Base-by-base conservation (phyloP, 1,284 basidiomycete species). In the Nidula niveotomentosa region DNA sequence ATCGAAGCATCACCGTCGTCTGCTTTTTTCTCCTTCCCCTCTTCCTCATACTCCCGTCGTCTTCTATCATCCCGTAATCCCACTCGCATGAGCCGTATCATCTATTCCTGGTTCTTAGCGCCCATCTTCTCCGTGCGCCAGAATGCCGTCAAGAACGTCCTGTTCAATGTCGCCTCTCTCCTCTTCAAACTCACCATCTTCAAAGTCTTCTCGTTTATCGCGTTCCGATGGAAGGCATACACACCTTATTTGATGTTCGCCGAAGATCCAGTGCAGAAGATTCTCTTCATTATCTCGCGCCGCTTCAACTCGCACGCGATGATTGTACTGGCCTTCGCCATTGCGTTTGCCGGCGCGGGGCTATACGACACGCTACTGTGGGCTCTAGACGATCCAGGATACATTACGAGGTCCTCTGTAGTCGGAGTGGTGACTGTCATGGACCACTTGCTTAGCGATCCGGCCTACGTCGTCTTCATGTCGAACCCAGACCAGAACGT, bases 81-180 rank as follows among this genome's bases (percentile, higher is more conserved):
- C 30, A 6, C 5, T 30, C 30, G 30, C 30, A 30, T 30, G 30
- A 30, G 6, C 30, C 30, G 30, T 30, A 30, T 30, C 30, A 6
- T 30, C 30, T 30, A 41, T 41, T 41, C 45, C 13, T 47, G 15
- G n/a, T 57, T 62, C 50, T 30, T 53, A 15, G 36, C 15, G 36
- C 58, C 60, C 7, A 44, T 37, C 8, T 52, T 62, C 13, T 35
- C 59, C 7, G 59, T 62, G 1, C 37, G 52, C 33, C 51, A 58
- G 30, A 63, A 63, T 55, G 60, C 56, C 3, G 56, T 63, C 53
- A 63, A 63, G 53, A 63, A 63, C 49, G 56, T 63, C 52, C 44
- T 63, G 18, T 63, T 63, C 57, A 55, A 53, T 1, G 50, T 48
- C 8, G 52, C 62, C 4, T 39, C 58, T 7, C 48, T 63, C 8